phyloP scores from a whole-genome alignment of 2,329 filamentous ascomycete species.

The Colletotrichum sp. region DNA sequence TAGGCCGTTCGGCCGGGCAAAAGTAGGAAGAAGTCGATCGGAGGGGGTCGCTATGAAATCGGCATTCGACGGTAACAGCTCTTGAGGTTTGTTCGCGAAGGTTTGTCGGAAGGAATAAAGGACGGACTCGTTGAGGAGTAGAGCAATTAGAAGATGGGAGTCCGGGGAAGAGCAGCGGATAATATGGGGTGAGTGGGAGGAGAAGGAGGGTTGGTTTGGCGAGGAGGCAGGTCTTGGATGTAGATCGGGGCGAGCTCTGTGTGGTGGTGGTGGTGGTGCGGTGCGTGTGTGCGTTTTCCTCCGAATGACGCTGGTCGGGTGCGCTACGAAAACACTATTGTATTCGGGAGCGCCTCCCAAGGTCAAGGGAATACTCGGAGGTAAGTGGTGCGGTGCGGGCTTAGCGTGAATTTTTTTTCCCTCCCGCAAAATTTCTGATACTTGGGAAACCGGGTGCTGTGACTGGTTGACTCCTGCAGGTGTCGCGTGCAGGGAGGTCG shows the following conservation, averaged over 20 bases:
- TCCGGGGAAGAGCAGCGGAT: slow-evolving; percentile 1
- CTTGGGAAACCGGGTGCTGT: not conserved
- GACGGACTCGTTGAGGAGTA: slow-evolving; percentile 14
- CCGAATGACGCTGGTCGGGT: slow-evolving; percentile 22
- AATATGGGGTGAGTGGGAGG: slow-evolving; percentile 1
- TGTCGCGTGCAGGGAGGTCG: slow-evolving; percentile 14
- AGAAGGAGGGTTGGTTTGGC: not conserved
- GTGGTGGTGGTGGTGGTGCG: not conserved
- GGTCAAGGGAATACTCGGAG: slow-evolving; percentile 15
- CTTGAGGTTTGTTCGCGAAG: not conserved
- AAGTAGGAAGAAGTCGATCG: not conserved
- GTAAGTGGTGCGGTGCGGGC: slow-evolving; percentile 11
- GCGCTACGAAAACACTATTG: not conserved
- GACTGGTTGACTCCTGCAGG: slow-evolving; percentile 2
- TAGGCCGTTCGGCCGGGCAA: slow-evolving; percentile 9
- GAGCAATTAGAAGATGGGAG: not conserved
- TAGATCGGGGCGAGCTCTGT: not conserved
- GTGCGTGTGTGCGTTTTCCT: slow-evolving; percentile 8
- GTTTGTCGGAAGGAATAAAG: not conserved
- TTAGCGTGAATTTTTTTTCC: slow-evolving; percentile 18
- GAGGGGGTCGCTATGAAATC: not conserved
- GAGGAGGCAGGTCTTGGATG: not conserved
- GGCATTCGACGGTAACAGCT: not conserved
- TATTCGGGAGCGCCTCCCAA: not conserved
- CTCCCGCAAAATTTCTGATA: slow-evolving; percentile 14